A percentile compares a stretch with the other conserved stretches of the same genome.
Evolutionary conservation across 192 early-diverging fungal species (phyloP).

Genomic region (Martensiomyces pterosporus): DNA sequence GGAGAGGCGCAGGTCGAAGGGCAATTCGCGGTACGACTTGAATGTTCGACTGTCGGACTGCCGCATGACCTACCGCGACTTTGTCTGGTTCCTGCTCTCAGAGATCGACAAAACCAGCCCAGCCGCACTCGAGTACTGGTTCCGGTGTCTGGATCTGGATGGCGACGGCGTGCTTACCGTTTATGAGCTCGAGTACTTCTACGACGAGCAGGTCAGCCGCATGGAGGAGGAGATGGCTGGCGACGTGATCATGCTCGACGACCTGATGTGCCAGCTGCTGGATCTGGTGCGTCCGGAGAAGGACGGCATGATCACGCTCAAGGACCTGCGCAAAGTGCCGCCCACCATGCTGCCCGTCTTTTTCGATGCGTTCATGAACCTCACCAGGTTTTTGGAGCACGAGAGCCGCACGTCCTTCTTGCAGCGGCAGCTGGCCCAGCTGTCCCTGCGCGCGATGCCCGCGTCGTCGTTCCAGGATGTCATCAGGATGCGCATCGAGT

Average conservation of each 20-base stretch:
- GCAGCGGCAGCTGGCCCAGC: constrained; percentile 46
- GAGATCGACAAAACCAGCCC: constrained; percentile 72
- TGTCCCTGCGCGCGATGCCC: constrained; percentile 45
- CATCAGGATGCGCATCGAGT: constrained; percentile 45
- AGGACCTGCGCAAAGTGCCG: constrained; percentile 40
- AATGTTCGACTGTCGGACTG: constrained; percentile 45
- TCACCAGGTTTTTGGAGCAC: constrained; percentile 48
- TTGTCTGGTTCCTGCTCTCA: constrained; percentile 82
- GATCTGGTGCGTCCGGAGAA: constrained; percentile 43
- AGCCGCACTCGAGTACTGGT: constrained; percentile 77
- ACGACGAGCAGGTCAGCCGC: constrained; percentile 72
- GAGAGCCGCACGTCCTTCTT: constrained; percentile 45
- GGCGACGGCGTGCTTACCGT: constrained; percentile 80
- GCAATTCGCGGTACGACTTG: constrained; percentile 32
- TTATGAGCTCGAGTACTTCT: constrained; percentile 85
- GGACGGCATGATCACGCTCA: constrained; percentile 46
- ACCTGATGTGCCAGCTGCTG: constrained; percentile 51
- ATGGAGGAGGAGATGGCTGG: constrained; percentile 55
- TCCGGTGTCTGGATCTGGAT: constrained; percentile 88
- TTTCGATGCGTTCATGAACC: constrained; percentile 52
- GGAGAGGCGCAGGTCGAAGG: constrained; percentile 26
- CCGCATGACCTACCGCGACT: constrained; percentile 76
- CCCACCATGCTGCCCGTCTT: constrained; percentile 34
- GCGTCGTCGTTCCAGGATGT: constrained; percentile 34
- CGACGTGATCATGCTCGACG: constrained; percentile 46